Evolutionary conservation across 345 rosid species (phyloP), one percentile per base, ranked within the genome.

Genomic region (Dovyalis caffra): DNA sequence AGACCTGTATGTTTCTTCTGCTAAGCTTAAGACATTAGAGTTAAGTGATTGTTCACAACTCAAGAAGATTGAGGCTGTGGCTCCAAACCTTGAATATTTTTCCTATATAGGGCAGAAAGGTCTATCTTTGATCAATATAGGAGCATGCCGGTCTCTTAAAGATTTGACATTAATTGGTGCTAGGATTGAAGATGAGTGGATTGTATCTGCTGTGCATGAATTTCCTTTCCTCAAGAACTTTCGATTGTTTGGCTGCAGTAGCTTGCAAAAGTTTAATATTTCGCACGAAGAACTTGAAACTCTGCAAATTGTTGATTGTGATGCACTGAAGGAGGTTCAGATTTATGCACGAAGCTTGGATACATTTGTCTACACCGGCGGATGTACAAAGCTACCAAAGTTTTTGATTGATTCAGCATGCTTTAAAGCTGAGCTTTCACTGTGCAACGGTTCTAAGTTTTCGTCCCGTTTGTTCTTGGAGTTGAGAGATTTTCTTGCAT

Each of bases 401-500:
- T 8, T 63, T 0, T 23, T 6, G 8, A 20, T 47, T 69, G 65
- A 63, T 70, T 70, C 70, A 32, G 23, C 63, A 32, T 0, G 1
- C 8, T 28, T 64, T 34, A 38, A 35, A 5, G 66, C 51, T 25
- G 35, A 49, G 28, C 53, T 76, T 8, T 5, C 3, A 2, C 0
- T 70, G 70, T 23, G 34, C 3, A 2, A 0, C 0, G 2, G 11
- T 69, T 2, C 3, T 34, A 12, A n/a, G n/a, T n/a, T 10, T 12
- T 4, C 23, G 15, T 4, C 12, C 6, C 5, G 18, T 8, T 34
- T 8, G 28, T 69, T 33, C 65, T 2, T 2, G 35, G 15, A 4
- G 29, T 43, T 64, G 18, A 69, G 70, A 33, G 47, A 69, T 47
- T 47, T 63, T 49, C 69, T 76, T 47, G 26, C 69, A 16, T 16